Conservation (phyloP, 768 basidiomycete species). For the Tulasnella sp. region DNA sequence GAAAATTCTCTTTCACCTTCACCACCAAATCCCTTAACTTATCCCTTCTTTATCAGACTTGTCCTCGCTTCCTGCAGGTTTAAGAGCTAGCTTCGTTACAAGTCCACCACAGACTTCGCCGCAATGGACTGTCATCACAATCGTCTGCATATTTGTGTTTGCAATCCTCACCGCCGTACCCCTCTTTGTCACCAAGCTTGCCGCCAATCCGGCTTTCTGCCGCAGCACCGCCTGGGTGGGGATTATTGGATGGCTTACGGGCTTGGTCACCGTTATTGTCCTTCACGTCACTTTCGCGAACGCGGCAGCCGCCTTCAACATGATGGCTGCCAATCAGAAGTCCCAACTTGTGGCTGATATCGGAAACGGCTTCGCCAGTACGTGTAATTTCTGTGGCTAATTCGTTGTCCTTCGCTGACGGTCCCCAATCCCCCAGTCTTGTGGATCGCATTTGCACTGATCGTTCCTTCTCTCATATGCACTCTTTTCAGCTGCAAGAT, state of each 20-base stretch:
- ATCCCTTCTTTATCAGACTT: background rate
- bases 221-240: constrained; percentile 14
- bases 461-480: constrained; percentile 11
- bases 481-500: constrained; percentile 13
- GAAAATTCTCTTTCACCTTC: background rate
- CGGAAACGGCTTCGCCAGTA: constrained; percentile 17
- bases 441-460: constrained; percentile 16
- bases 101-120: constrained; percentile 8
- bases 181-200: constrained; percentile 1
- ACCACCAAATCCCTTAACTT: background rate
- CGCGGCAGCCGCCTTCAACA: constrained; percentile 3
- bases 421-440: background rate
- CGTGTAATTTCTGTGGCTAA: background rate
- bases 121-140: constrained; percentile 13
- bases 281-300: constrained; percentile 13
- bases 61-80: background rate
- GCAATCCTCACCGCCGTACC: background rate
- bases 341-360: constrained; percentile 4
- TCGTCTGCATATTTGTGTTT: constrained; percentile 12
- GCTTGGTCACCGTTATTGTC: constrained; percentile 14
- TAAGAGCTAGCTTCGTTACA: background rate
- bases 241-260: constrained; percentile 16
- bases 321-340: background rate
- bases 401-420: background rate
- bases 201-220: background rate